These are phyloP conservation scores for Lasiosphaeria miniovina DNA, from an alignment of 495 filamentous ascomycete species.

Conservation along the genomic window DNA sequence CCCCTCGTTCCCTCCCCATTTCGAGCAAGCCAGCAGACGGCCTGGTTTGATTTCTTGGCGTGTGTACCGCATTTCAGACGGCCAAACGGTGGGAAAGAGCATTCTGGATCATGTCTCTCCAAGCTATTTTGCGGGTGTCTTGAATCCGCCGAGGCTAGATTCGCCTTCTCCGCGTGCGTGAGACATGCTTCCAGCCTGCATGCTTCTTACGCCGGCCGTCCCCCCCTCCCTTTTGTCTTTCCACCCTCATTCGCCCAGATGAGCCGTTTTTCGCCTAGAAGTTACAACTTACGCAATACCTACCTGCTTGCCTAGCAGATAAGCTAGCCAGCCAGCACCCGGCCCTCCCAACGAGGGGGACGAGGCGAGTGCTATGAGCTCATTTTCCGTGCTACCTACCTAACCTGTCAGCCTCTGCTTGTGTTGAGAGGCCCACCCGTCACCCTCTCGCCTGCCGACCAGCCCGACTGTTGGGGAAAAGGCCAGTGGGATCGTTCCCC, in stretches of 20 bases:
- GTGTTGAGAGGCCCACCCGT: not conserved
- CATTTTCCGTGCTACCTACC: not conserved
- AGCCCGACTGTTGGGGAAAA: not conserved
- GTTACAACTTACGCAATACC: not conserved
- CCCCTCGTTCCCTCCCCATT: too few species aligned
- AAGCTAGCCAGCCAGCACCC: slow-evolving; percentile 19
- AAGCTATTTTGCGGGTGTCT: too few species aligned
- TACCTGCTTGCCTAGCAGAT: slow-evolving; percentile 2
- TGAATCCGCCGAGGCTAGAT: too few species aligned
- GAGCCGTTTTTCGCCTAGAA: not conserved
- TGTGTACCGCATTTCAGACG: not conserved
- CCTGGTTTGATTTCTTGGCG: not conserved
- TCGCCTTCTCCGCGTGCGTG: not conserved
- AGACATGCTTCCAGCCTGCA: not conserved
- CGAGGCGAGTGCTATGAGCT: too few species aligned
- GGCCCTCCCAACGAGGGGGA: not conserved
- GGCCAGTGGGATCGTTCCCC: slow-evolving; percentile 25
- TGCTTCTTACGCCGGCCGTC: not conserved
- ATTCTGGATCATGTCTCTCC: not conserved
- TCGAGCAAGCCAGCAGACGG: not conserved
- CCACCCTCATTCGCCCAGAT: not conserved
- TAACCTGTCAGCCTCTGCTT: not conserved
- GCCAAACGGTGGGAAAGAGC: not conserved
- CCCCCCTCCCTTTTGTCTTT: not conserved
- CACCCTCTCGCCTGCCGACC: not conserved